Evolutionary conservation across 2,329 filamentous ascomycete genomes (phyloP), one percentile per base, ranked within the genome.

Genomic region (Sclerotinia minor): DNA sequence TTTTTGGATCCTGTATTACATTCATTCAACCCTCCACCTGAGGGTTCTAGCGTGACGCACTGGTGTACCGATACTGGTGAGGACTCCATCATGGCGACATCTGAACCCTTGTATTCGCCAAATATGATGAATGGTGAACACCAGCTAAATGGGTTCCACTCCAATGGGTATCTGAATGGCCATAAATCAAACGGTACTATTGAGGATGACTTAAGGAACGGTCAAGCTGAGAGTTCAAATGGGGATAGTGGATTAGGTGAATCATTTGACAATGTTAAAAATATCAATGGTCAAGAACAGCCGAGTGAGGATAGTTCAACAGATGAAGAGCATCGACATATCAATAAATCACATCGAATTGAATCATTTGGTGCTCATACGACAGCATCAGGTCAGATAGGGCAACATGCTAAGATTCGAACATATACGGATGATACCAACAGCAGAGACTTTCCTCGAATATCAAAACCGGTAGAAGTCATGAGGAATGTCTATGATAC

Each of bases 401-500:
- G 71, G 64, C 71, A 73, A 3, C 57, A 74, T 67, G 70, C 75
- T 4, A 76, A 75, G 64, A 75, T 75, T 63, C 70, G 61, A 26
- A 72, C 74, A 15, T 77, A 77, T 54, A 73, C 67, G 5, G 75
- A 78, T 68, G 74, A 78, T 59, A 66, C 72, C n/a, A 61, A 72
- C 19, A 68, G 53, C 8, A 73, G 74, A 54, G 52, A 68, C 35
- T 87, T 82, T 69, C 85, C 85, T 1, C 81, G 85, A 1, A 83
- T 88, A 68, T 85, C 84, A 29, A 83, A 81, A 68, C 82, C 84
- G 0, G 81, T 88, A 17, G 83, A 87, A 73, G 77, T 87, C 35
- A 83, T 89, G 75, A 81, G 83, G 35, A 78, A 79, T 67, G 78
- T 79, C 8, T 91, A 91, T 72, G 88, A 91, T 77, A 84, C 84